Percentiles rank a stretch among this genome's conserved stretches.
Conservation (phyloP, 2,329 filamentous ascomycete species). For the Pseudogymnoascus sp. region DNA sequence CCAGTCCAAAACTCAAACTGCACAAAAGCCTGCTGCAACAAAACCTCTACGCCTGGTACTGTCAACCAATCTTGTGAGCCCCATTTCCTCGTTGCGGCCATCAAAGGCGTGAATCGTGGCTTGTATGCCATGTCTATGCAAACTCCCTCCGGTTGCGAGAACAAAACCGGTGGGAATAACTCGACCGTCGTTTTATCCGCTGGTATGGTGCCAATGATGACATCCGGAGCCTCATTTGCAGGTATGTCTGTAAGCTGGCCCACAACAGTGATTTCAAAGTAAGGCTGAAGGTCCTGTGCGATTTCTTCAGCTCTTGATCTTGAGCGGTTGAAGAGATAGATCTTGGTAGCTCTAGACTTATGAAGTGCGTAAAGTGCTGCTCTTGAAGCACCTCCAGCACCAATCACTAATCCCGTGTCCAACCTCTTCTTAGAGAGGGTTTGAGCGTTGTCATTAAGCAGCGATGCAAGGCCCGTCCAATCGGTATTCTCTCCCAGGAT, state of each 20-base stretch:
- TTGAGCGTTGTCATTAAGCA: constrained; percentile 47
- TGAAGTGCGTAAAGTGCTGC: constrained; percentile 86
- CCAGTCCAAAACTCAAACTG: constrained; percentile 61
- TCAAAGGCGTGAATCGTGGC: constrained; percentile 1
- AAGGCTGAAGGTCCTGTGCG: background rate
- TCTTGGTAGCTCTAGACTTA: too few species aligned
- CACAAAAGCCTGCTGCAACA: constrained; percentile 71
- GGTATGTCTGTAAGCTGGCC: background rate
- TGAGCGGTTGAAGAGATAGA: background rate
- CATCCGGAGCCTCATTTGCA: background rate
- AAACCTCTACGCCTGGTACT: constrained; percentile 65
- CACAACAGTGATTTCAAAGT: constrained; percentile 4
- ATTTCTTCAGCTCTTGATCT: background rate
- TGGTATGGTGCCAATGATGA: constrained; percentile 7
- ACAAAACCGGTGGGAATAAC: constrained; percentile 24
- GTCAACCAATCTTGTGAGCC: constrained; percentile 49
- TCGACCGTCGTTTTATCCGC: constrained; percentile 8
- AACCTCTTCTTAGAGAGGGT: constrained; percentile 21
- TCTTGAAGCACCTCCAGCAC: constrained; percentile 83
- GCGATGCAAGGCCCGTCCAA: constrained; percentile 83
- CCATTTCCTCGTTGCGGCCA: background rate
- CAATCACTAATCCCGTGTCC: constrained; percentile 71
- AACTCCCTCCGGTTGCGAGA: constrained; percentile 33
- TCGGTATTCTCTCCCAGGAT: constrained; percentile 90
- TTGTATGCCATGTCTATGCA: constrained; percentile 11